A percentile compares a stretch with the other conserved stretches of the same genome.
Evolutionary conservation across 2,329 filamentous ascomycete species (phyloP).

Genomic region (Amauroascus niger): DNA sequence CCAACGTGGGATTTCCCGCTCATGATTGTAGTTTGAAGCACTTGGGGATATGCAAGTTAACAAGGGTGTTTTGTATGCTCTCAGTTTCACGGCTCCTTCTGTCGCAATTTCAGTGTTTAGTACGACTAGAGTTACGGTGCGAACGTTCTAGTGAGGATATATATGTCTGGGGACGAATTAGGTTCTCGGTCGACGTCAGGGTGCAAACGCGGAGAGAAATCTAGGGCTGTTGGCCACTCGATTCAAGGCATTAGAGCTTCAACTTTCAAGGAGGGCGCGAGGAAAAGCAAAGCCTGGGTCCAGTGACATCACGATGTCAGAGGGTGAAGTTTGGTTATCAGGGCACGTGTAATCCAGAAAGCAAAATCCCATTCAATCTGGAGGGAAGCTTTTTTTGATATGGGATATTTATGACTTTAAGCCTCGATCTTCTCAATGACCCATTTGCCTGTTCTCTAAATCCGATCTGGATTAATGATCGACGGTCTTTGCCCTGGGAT

Average conservation of each 20-base stretch:
- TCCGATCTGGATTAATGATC: no score
- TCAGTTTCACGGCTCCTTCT: not conserved
- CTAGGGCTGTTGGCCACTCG: not conserved
- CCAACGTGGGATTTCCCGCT: conserved; percentile 58
- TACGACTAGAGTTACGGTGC: not conserved
- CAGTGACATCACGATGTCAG: conserved; percentile 5
- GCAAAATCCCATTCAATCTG: no score
- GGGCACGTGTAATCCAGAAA: no score
- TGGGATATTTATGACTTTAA: no score
- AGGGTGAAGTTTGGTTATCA: no score
- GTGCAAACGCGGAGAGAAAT: not conserved
- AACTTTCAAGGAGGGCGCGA: not conserved
- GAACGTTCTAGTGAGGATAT: not conserved
- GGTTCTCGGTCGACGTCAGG: not conserved
- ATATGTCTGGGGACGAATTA: not conserved
- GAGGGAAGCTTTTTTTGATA: no score
- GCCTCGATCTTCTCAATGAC: no score
- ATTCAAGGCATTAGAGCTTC: not conserved
- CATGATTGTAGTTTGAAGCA: conserved; percentile 27
- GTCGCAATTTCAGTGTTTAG: not conserved
- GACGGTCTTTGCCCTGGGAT: no score
- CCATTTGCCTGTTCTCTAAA: no score
- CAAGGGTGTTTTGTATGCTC: not conserved
- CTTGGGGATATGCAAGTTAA: not conserved
- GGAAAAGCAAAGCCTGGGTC: not conserved